These are phyloP conservation scores for Besnoitia besnoiti DNA, from an alignment of 169 alveolate species.

Conservation along the genomic window DNA sequence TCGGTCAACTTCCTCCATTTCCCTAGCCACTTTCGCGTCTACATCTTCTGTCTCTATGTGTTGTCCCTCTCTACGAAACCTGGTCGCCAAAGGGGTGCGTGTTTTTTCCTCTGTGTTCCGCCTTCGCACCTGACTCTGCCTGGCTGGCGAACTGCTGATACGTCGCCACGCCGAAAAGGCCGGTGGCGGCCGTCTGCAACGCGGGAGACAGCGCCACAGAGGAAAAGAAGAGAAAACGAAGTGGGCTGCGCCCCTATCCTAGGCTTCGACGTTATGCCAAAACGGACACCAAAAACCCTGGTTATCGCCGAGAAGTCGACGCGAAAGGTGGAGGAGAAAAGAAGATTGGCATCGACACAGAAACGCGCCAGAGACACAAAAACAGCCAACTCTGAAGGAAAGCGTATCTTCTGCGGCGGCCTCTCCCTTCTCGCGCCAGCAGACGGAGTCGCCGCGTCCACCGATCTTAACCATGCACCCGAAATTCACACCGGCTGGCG, in stretches of 20 bases:
- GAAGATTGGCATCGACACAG: not conserved
- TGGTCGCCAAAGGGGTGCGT: not conserved
- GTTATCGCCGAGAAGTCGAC: not conserved
- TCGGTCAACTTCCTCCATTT: too few relatives aligned
- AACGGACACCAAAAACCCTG: too few relatives aligned
- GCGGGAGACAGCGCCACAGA: not conserved
- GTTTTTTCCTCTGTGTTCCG: not conserved
- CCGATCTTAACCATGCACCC: too few relatives aligned
- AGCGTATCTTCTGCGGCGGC: too few relatives aligned
- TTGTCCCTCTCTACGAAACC: too few relatives aligned
- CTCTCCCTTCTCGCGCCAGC: too few relatives aligned
- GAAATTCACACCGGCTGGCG: too few relatives aligned
- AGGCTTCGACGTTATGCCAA: too few relatives aligned
- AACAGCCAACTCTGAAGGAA: not conserved
- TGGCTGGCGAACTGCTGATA: constrained; percentile 36
- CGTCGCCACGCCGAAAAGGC: constrained; percentile 29
- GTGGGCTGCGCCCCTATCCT: not conserved
- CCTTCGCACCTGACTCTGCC: not conserved
- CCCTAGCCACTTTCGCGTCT: too few relatives aligned
- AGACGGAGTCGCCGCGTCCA: too few relatives aligned
- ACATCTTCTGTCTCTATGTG: too few relatives aligned
- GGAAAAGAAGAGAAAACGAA: not conserved
- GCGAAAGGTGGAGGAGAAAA: not conserved
- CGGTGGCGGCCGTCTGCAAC: not conserved
- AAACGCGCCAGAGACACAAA: not conserved